Evolutionary conservation across 441 rosid genomes (phyloP).

Genomic region (Eutrema salsugineum): DNA sequence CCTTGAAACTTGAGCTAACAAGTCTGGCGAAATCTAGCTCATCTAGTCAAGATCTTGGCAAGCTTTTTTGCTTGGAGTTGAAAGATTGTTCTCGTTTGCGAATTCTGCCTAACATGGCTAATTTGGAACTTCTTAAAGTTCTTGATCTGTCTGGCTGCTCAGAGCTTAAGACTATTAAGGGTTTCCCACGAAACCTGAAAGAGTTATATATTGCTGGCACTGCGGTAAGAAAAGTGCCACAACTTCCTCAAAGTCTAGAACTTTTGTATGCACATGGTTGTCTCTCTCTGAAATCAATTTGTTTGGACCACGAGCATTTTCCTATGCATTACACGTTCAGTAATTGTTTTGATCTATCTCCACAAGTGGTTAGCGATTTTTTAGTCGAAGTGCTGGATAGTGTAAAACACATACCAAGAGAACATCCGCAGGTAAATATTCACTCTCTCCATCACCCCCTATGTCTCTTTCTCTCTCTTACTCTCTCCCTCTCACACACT

Average conservation of each 20-base stretch:
- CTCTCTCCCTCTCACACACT: too few relatives aligned
- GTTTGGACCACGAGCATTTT: neutral
- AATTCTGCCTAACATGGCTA: slow-evolving; percentile 4
- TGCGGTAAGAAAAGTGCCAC: slow-evolving; percentile 3
- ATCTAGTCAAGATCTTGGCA: neutral
- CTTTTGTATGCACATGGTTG: slow-evolving; percentile 15
- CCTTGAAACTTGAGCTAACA: neutral
- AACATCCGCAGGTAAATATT: neutral
- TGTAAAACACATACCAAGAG: neutral
- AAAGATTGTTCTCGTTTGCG: slow-evolving; percentile 3
- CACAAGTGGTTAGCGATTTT: neutral
- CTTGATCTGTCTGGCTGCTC: slow-evolving; percentile 23
- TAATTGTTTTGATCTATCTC: slow-evolving; percentile 2
- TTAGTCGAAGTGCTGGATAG: neutral
- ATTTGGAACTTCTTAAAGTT: neutral
- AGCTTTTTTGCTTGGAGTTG: slow-evolving; percentile 11
- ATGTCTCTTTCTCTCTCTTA: neutral
- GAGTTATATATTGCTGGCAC: slow-evolving; percentile 15
- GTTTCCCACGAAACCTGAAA: neutral
- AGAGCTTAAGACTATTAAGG: neutral
- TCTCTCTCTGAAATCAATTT: neutral
- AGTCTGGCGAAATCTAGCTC: neutral
- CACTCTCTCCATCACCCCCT: neutral
- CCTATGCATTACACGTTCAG: slow-evolving; percentile 7
- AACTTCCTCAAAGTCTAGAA: slow-evolving; percentile 15